Evolutionary conservation across 257 asterid species (phyloP), one percentile per base, ranked within the genome.

Genomic region (Fraxinus anomala): DNA sequence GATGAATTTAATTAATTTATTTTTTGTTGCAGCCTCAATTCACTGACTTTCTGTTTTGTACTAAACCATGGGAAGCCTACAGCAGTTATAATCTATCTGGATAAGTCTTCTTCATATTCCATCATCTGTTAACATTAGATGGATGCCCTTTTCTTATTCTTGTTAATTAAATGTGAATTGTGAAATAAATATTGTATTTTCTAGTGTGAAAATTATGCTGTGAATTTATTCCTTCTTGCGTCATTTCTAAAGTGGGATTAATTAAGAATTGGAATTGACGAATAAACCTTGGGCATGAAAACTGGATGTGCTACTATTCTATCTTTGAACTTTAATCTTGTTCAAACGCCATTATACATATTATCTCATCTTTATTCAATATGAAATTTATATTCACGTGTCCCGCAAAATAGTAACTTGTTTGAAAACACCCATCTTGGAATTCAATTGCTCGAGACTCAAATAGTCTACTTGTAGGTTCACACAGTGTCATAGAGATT

Each of bases 11-110:
- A 7, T 34, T 34, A 8, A 8, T 39, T n/a, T 0, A 3, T 26
- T 1, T 61, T 49, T 0, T 17, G 81, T 47, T 61, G 81, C 86
- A 85, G 88, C 67, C 77, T 74, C 86, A 82, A 33, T 74, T 65
- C 30, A 2, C 73, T 5, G 80, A 80, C 28, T 63, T 80, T 61
- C 73, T 37, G 37, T 69, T 65, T 26, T 44, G 76, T 49, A 51
- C 76, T 31, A 69, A 77, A 71, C 23, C 76, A 26, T 80, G 76
- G 76, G 87, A 70, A 70, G 70, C 71, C 76, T 80, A 56, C 79
- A 39, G 65, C 79, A 80, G 67, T 67, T 70, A 11, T n/a, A 44
- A 47, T 78, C 81, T 77, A 51, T 69, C 79, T 16, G 81, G 79
- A 51, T 73, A 67, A 36, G 81, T 68, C 65, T 70, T 39, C 17